Base-by-base conservation (phyloP, 1,284 basidiomycete genomes). In the Malassezia cuniculi region DNA sequence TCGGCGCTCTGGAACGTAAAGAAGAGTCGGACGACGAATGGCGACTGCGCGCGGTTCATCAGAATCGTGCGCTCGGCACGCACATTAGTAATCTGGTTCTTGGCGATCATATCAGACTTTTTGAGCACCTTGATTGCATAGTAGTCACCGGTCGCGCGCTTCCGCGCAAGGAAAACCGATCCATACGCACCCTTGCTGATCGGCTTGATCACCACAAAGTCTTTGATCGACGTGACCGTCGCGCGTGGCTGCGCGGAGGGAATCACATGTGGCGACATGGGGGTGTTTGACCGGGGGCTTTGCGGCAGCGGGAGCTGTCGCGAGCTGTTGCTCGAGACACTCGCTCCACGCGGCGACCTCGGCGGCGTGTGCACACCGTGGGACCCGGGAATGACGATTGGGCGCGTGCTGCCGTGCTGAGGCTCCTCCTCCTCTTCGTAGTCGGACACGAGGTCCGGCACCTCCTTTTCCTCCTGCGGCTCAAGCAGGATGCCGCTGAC, bases 91-190 rank as follows among this genome's bases (percentile, higher is more conserved):
- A 99, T 93, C 70, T 99, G 93, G 72, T 97, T 97, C 76, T 99
- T 99, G 32, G 93, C 86, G 65, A 99, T 95, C 93, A 99, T 99
- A 71, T 99, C 93, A 19, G 87, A 85, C 73, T 99, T 99, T 72
- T 93, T 95, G 56, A 97, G 71, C 22, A 95, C 87, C 71, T 99
- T 99, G 78, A 99, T 93, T 19, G 93, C 93, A 71, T 82, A 99
- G 70, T 95, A 94, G 70, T 97, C 93, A 37, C 93, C 93, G 1
- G 93, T 97, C 4, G 78, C 82, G 55, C 86, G 87, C 75, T 99
- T 99, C 73, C 90, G 93, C 22, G 93, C 85, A 26, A 99, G 75
- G 69, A 93, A 99, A 33, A 99, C 93, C 11, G 87, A 90, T 10
- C 93, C 93, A 36, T 54, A 99, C 2, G 93, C 93, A 37, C 93